A percentile compares a stretch with the other conserved stretches of the same genome.
Evolutionary conservation across 2,329 filamentous ascomycete species (phyloP).

Genomic region (Dothideomycetes sp.): DNA sequence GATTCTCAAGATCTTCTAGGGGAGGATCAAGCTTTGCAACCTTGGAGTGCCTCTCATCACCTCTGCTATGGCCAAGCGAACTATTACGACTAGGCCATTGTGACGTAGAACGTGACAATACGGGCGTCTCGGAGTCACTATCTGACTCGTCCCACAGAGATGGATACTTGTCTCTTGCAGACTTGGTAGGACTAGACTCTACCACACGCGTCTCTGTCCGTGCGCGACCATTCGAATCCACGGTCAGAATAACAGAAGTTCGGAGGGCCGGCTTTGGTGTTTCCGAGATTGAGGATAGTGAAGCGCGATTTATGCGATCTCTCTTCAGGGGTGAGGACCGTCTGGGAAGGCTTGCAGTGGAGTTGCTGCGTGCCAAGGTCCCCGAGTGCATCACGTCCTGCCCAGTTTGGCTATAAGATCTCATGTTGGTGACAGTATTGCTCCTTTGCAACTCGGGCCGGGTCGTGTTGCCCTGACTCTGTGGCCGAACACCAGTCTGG

Average conservation of each 20-base stretch:
- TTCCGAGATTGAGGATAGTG: slow-evolving; percentile 36
- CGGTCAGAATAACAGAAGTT: slow-evolving; percentile 31
- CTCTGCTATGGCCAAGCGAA: slow-evolving; percentile 19
- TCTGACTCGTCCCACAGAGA: slow-evolving; percentile 32
- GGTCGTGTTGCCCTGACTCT: neutral
- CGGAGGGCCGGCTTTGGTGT: slow-evolving; percentile 24
- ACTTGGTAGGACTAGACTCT: slow-evolving; percentile 23
- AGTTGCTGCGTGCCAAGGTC: slow-evolving; percentile 16
- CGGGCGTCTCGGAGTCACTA: slow-evolving; percentile 19
- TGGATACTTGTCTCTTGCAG: slow-evolving; percentile 29
- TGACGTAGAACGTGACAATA: slow-evolving; percentile 12
- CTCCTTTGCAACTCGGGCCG: slow-evolving; percentile 29
- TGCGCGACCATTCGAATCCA: slow-evolving; percentile 37
- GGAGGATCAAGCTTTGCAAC: slow-evolving; percentile 21
- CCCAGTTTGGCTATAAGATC: slow-evolving; percentile 12
- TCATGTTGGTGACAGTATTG: slow-evolving; percentile 31
- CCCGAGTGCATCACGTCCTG: slow-evolving; percentile 20
- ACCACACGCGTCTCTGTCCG: slow-evolving; percentile 32
- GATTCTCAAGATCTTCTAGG: slow-evolving; percentile 22
- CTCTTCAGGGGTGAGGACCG: slow-evolving; percentile 37
- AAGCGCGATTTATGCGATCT: slow-evolving; percentile 21
- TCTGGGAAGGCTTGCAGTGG: slow-evolving; percentile 25
- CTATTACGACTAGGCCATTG: slow-evolving; percentile 16
- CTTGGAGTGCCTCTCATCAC: slow-evolving; percentile 18
- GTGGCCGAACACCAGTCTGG: neutral